phyloP scores from a whole-genome alignment of 2,329 filamentous ascomycete genomes.

The Camillea tinctor region DNA sequence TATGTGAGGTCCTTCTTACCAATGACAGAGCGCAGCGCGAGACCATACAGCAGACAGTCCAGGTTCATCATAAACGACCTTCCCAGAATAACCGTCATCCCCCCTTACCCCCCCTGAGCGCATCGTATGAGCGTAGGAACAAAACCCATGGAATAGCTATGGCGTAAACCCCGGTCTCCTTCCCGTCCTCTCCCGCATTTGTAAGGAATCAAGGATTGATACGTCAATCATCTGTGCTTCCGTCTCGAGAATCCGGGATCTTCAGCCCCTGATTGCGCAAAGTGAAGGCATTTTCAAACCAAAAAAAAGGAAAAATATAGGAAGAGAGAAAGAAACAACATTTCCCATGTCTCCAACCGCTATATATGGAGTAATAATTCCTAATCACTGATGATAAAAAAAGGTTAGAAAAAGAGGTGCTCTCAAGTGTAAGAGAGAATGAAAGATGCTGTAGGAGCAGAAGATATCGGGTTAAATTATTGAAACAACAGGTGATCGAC shows the following conservation, averaged over 20 bases:
- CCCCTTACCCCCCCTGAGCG: background rate
- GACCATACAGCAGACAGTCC: background rate
- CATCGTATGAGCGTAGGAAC: background rate
- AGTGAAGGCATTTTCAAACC: background rate
- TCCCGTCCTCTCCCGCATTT: background rate
- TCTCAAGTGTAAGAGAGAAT: background rate
- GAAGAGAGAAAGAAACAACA: no score
- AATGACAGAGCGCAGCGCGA: background rate
- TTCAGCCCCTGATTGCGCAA: background rate
- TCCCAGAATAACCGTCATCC: background rate
- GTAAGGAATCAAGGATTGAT: background rate
- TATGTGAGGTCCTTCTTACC: background rate
- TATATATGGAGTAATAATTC: no score
- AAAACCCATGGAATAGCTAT: background rate
- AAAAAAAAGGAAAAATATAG: no score
- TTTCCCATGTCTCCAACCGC: no score
- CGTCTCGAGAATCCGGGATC: background rate
- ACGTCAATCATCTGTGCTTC: background rate
- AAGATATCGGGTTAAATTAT: background rate
- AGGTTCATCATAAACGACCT: background rate
- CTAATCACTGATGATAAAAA: no score
- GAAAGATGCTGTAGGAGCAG: background rate
- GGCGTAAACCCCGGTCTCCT: background rate
- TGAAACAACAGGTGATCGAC: background rate
- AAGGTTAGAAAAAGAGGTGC: background rate